A percentile compares a stretch with the other conserved stretches of the same genome.
These are phyloP conservation scores for Fonsecaea nubica DNA, from an alignment of 2,329 filamentous ascomycete species.

Conservation along the genomic window DNA sequence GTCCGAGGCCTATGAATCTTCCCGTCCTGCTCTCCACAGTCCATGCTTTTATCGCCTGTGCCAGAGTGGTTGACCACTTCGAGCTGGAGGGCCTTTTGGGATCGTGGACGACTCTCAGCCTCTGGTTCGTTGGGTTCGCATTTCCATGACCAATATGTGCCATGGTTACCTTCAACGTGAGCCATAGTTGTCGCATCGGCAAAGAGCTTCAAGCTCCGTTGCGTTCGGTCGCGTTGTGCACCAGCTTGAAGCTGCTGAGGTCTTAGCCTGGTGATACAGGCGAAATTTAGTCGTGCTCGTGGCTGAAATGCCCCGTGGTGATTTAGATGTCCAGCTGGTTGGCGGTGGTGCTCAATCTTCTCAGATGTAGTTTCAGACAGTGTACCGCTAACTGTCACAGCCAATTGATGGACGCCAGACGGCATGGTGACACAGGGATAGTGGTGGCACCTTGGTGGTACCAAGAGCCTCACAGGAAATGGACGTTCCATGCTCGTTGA, in stretches of 20 bases:
- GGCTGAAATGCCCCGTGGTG: not conserved
- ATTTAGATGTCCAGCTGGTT: not conserved
- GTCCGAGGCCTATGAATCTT: not conserved
- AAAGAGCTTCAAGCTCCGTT: not conserved
- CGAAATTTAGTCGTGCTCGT: not conserved
- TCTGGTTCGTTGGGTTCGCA: not conserved
- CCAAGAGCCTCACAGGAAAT: not conserved
- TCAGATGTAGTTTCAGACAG: not conserved
- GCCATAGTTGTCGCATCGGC: not conserved
- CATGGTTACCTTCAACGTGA: not conserved
- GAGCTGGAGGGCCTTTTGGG: not conserved
- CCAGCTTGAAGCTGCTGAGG: not conserved
- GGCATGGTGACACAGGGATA: not conserved
- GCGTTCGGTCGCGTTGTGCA: not conserved
- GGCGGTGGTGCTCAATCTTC: not conserved
- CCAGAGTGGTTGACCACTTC: not conserved
- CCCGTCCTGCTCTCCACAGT: not conserved
- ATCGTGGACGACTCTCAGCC: not conserved
- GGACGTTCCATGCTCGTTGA: not conserved
- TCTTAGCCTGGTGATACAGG: not conserved
- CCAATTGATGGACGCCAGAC: not conserved
- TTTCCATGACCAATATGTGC: not conserved
- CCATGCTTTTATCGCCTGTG: not conserved
- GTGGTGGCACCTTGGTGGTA: not conserved
- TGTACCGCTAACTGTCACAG: not conserved